Evolutionary conservation across 495 filamentous ascomycete genomes (phyloP).

Genomic region (Extremus antarcticus): DNA sequence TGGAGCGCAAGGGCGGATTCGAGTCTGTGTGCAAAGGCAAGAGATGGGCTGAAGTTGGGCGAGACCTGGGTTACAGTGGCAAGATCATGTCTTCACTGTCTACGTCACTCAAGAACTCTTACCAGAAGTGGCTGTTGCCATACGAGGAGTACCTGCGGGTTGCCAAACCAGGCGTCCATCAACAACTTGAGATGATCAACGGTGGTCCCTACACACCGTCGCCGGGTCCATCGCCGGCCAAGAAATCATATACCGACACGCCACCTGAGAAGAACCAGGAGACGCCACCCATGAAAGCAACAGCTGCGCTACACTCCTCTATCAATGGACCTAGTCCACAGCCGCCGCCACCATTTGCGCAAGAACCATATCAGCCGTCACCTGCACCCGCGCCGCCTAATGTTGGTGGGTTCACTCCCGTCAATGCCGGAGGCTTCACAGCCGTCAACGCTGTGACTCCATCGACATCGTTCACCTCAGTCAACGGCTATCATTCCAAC

Average conservation of each 20-base stretch:
- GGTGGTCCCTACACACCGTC: constrained; percentile 90
- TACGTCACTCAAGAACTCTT: constrained; percentile 97
- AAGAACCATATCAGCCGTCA: constrained; percentile 33
- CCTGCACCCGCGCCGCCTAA: constrained; percentile 40
- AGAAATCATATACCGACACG: constrained; percentile 60
- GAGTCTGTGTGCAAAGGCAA: constrained; percentile 93
- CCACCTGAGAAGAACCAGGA: constrained; percentile 50
- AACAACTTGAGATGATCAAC: constrained; percentile 85
- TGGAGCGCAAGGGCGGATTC: constrained; percentile 87
- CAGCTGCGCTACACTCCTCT: constrained; percentile 54
- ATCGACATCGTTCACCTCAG: constrained; percentile 13
- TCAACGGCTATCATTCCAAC: constrained; percentile 7
- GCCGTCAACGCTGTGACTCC: constrained; percentile 49
- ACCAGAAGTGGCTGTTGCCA: constrained; percentile 87
- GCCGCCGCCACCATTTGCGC: constrained; percentile 46
- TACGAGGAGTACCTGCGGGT: constrained; percentile 91
- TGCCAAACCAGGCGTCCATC: constrained; percentile 93
- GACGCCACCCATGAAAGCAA: constrained; percentile 61
- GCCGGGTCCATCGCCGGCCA: constrained; percentile 76
- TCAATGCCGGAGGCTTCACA: constrained; percentile 51
- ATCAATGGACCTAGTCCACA: constrained; percentile 43
- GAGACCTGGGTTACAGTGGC: constrained; percentile 93
- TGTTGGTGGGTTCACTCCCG: constrained; percentile 58
- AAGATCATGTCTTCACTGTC: constrained; percentile 99
- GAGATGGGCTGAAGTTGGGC: constrained; percentile 98